These are phyloP conservation scores for Diaporthe eres DNA, from an alignment of 2,329 filamentous ascomycete genomes.

Conservation along the genomic window DNA sequence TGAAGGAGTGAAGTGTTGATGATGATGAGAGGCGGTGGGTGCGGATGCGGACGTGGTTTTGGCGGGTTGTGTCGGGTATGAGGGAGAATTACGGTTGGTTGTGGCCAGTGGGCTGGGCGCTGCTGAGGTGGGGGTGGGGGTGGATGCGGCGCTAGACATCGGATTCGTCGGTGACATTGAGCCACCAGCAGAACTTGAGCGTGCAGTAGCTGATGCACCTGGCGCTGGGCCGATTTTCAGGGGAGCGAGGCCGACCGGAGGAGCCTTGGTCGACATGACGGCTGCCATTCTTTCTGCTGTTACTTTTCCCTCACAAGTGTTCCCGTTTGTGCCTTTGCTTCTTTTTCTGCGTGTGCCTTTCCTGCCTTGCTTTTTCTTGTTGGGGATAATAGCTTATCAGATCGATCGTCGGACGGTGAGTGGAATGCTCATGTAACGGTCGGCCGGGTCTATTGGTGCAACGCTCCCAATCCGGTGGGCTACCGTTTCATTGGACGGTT, in stretches of 20 bases:
- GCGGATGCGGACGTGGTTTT: slow-evolving; percentile 30
- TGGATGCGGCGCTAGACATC: slow-evolving; percentile 38
- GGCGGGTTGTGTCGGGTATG: slow-evolving; percentile 28
- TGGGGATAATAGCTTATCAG: slow-evolving; percentile 10
- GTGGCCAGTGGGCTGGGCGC: slow-evolving; percentile 30
- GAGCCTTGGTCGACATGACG: slow-evolving; percentile 29
- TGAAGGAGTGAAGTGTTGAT: neutral
- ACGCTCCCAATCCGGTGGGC: slow-evolving; percentile 26
- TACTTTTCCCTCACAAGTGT: neutral
- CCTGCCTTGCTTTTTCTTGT: neutral
- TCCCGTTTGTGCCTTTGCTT: neutral
- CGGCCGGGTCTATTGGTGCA: neutral
- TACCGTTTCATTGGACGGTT: slow-evolving; percentile 29
- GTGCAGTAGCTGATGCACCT: neutral
- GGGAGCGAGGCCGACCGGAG: slow-evolving; percentile 34
- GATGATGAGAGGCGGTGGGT: slow-evolving; percentile 23
- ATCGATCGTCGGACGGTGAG: slow-evolving; percentile 5
- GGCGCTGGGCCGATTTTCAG: slow-evolving; percentile 35
- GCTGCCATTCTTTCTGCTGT: slow-evolving; percentile 23
- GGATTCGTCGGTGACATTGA: slow-evolving; percentile 39
- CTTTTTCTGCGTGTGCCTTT: neutral
- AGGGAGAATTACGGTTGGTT: slow-evolving; percentile 16
- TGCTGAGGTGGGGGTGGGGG: slow-evolving; percentile 39
- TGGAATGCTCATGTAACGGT: slow-evolving; percentile 18
- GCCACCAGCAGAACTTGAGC: neutral